Evolutionary conservation across 2,329 filamentous ascomycete genomes (phyloP).

Genomic region (Penicillium sclerotiorum): DNA sequence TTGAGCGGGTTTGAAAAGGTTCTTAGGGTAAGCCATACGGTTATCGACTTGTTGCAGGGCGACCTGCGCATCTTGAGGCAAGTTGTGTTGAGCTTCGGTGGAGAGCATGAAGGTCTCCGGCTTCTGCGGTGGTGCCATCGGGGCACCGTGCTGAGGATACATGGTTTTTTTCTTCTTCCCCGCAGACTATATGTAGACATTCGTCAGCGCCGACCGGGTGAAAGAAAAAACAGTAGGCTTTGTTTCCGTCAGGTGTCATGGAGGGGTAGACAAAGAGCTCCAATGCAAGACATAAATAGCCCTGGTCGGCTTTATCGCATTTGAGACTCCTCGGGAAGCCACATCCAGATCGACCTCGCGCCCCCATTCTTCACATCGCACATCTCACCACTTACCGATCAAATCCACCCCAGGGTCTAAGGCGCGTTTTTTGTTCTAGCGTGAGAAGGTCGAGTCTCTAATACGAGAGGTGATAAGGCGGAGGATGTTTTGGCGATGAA

Average conservation of each 20-base stretch:
- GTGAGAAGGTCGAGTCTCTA: not conserved
- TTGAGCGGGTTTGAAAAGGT: not conserved
- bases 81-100: conserved; percentile 91
- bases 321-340: not conserved
- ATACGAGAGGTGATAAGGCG: too few species aligned
- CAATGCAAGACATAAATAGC: not conserved
- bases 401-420: not conserved
- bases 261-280: not conserved
- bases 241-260: too few species aligned
- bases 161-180: conserved; percentile 49
- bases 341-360: not conserved
- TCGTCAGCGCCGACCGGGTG: conserved; percentile 23
- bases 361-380: not conserved
- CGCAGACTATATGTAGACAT: conserved; percentile 8
- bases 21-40: conserved; percentile 60
- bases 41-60: conserved; percentile 98
- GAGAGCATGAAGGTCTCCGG: conserved; percentile 99
- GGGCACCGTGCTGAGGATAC: conserved; percentile 77
- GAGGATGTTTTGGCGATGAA: too few species aligned
- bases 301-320: not conserved
- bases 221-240: conserved; percentile 15
- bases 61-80: conserved; percentile 95
- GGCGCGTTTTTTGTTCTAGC: not conserved
- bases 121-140: conserved; percentile 91
- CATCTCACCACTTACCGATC: not conserved